Evolutionary conservation across 768 basidiomycete genomes (phyloP), one percentile per base, ranked within the genome.

Genomic region (Hebeloma cylindrosporum): DNA sequence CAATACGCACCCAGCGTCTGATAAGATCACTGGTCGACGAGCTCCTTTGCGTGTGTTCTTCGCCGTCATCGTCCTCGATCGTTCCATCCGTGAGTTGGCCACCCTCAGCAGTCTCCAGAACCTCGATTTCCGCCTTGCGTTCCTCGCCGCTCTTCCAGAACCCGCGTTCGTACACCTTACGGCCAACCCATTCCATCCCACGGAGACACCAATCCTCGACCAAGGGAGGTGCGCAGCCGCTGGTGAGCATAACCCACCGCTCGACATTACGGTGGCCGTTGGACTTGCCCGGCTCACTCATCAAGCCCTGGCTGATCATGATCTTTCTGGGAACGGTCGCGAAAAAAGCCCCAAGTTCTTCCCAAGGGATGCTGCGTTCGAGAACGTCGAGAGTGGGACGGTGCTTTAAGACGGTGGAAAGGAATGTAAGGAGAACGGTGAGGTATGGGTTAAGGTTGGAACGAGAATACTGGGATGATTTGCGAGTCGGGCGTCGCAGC

Each of bases 111-210:
- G 74, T 66, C 40, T 86, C 77, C 36, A 95, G 71, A 1, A 93
- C 83, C 56, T 93, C 93, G 43, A 89, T 73, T 71, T 98, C 95
- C 0, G 70, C 66, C 49, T 65, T 64, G 29, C 76, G 73, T 45
- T 83, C 83, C 40, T 84, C 85, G 23, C 77, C 78, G n/a, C 72
- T 71, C 60, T 86, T 89, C 96, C 96, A 99, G 62, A 85, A 98
- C 0, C 94, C 95, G 29, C 90, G 81, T 62, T 95, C 93, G 60
- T 87, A 98, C 11, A 97, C 83, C 49, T 82, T 80, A 47, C 91
- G 75, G 5, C 90, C 87, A 3, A 91, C 85, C 96, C 96, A 99
- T 55, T 93, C 93, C 84, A 94, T 91, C 1, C 96, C 96, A 23
- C 96, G 78, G 53, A 97, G 61, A 57, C 88, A 89, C 93, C 94